phyloP scores from a whole-genome alignment of 2,329 filamentous ascomycete genomes.

The Colletotrichum destructivum region DNA sequence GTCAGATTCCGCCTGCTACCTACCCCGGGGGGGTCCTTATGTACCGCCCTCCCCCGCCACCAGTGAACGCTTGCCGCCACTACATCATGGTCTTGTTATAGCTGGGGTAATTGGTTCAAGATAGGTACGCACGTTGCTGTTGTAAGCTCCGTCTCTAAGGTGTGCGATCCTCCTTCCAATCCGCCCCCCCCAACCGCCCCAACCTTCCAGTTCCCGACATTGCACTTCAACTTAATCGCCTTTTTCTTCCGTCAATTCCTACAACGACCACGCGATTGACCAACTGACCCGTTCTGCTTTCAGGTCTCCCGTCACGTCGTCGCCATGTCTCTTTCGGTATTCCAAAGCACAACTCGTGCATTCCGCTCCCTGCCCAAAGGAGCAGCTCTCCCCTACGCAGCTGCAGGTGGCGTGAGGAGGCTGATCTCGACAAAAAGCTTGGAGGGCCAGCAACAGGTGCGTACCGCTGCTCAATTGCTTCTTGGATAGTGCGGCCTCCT shows the following conservation, averaged over 20 bases:
- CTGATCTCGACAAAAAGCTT: slow-evolving; percentile 62
- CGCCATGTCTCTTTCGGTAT: slow-evolving; percentile 63
- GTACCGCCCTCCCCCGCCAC: slow-evolving; percentile 31
- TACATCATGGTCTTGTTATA: slow-evolving; percentile 22
- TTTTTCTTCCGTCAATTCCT: background rate
- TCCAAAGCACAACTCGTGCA: slow-evolving; percentile 65
- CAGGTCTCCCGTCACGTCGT: slow-evolving; percentile 1
- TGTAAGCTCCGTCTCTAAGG: slow-evolving; percentile 19
- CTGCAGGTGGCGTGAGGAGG: slow-evolving; percentile 49
- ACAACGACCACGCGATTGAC: background rate
- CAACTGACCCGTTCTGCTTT: background rate
- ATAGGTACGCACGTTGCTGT: background rate
- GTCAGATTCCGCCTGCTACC: slow-evolving; percentile 27
- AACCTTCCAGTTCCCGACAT: background rate
- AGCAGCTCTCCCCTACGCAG: slow-evolving; percentile 19
- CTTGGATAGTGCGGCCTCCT: background rate
- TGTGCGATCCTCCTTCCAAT: slow-evolving; percentile 8
- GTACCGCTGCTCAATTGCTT: slow-evolving; percentile 45
- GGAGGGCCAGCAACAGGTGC: slow-evolving; percentile 74
- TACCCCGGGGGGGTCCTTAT: slow-evolving; percentile 31
- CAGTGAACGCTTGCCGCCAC: background rate
- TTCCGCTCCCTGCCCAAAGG: slow-evolving; percentile 59
- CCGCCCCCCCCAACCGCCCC: background rate
- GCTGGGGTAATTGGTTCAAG: slow-evolving; percentile 24
- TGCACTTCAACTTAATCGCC: background rate